A percentile compares a stretch with the other conserved stretches of the same genome.
Evolutionary conservation across 2,329 filamentous ascomycete genomes (phyloP).

Genomic region (Sporothrix humicola): DNA sequence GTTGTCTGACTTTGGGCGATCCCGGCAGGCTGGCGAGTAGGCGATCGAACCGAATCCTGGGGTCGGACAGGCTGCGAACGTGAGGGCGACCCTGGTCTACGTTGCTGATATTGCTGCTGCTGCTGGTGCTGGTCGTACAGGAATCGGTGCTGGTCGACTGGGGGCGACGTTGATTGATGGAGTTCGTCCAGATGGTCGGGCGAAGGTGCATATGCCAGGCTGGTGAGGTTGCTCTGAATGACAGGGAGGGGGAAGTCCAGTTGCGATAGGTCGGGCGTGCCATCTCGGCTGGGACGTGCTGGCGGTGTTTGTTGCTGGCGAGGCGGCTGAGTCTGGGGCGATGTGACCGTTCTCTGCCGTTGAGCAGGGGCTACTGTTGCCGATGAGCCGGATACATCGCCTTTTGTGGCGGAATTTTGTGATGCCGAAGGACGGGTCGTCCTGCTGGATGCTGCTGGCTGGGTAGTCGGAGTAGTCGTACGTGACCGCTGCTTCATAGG

Average conservation of each 20-base stretch:
- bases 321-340: conserved; percentile 36
- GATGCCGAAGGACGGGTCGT: conserved; percentile 35
- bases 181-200: conserved; percentile 55
- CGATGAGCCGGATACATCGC: conserved; percentile 32
- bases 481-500: conserved; percentile 45
- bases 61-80: conserved; percentile 42
- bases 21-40: conserved; percentile 6
- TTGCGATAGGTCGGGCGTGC: conserved; percentile 66
- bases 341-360: conserved; percentile 40
- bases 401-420: conserved; percentile 32
- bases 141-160: conserved; percentile 38
- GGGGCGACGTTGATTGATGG: conserved; percentile 36
- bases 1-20: neutral
- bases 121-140: conserved; percentile 20
- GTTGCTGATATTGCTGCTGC: neutral
- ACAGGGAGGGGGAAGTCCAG: conserved; percentile 58
- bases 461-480: conserved; percentile 38
- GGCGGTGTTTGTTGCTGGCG: conserved; percentile 53
- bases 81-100: conserved; percentile 46
- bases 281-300: conserved; percentile 69
- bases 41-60: conserved; percentile 37
- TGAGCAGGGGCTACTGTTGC: conserved; percentile 37
- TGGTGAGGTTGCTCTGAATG: conserved; percentile 69
- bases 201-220: conserved; percentile 57
- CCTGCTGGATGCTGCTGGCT: conserved; percentile 30